Base-by-base conservation (phyloP, 148 eudicot species). In the Silene latifolia region DNA sequence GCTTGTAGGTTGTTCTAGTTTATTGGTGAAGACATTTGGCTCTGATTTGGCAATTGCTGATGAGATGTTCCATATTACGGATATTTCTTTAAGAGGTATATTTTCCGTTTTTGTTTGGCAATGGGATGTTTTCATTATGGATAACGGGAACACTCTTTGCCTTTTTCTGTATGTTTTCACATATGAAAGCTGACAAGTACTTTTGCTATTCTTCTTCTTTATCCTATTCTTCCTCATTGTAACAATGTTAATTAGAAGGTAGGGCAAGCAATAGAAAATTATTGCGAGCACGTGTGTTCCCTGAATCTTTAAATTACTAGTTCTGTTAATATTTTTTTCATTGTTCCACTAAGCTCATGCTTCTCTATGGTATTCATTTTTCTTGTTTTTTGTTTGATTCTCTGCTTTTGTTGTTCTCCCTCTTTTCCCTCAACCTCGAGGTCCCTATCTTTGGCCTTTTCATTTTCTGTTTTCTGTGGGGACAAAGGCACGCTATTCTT, bases 71-170 rank as follows among this genome's bases (percentile, higher is more conserved):
- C 58, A 56, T 70, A 85, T 80, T 74, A 81, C 82, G 65, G 82
- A 79, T 82, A 47, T 86, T 76, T 77, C 78, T 62, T 57, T 67
- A 66, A 88, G 82, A 87, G 98, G 98, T 92, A 79, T 81, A 44
- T 79, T 60, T n/a, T n/a, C n/a, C n/a, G n/a, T n/a, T n/a, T 73
- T 75, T 62, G 42, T 29, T 29, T 75, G 23, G 25, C 60, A 53
- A 46, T 23, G 25, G 15, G 19, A 48, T 19, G 47, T 51, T 51
- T 15, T 51, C 17, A 15, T 15, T 51, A 20, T 68, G 71, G 29
- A 46, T 39, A 11, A 42, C 17, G 5, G 54, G 58, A 11, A 47
- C 44, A 39, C 44, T 39, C 44, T 39, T 39, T 39, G 44, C 8
- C 44, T 39, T 8, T 39, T 6, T 39, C 44, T 39, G 44, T 39